These are phyloP conservation scores for Arthonia radiata DNA, from an alignment of 495 filamentous ascomycete species.

Conservation along the genomic window DNA sequence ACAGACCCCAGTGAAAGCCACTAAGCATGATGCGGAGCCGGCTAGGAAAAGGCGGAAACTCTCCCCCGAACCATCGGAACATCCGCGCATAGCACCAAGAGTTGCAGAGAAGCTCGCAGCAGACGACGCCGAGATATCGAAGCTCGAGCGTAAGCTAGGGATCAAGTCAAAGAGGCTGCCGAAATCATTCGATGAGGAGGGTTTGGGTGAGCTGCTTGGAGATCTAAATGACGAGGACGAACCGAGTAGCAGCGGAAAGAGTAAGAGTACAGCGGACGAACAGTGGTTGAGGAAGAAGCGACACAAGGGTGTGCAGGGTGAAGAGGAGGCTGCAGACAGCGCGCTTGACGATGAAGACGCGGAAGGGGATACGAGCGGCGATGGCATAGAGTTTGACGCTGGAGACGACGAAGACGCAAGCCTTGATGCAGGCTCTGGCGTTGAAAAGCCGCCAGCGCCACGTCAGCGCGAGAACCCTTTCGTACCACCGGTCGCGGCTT, in stretches of 20 bases:
- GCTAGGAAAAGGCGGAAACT: too few species aligned
- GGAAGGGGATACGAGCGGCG: conserved; percentile 17
- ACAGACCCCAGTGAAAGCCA: too few species aligned
- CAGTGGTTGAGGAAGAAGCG: conserved; percentile 37
- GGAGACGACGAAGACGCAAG: conserved; percentile 5
- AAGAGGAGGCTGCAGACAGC: conserved; percentile 12
- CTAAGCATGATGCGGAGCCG: too few species aligned
- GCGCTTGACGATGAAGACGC: conserved; percentile 8
- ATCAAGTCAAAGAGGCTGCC: conserved; percentile 51
- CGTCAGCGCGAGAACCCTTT: conserved; percentile 35
- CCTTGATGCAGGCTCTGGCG: conserved; percentile 8
- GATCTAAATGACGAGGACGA: conserved; percentile 32
- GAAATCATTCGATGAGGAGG: conserved; percentile 62
- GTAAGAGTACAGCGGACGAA: conserved; percentile 27
- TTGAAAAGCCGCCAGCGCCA: conserved; percentile 20
- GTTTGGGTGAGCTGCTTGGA: conserved; percentile 54
- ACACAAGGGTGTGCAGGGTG: conserved; percentile 26
- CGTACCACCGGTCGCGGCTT: conserved; percentile 23
- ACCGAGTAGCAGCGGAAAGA: conserved; percentile 18
- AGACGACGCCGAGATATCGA: conserved; percentile 29
- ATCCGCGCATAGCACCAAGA: too few species aligned
- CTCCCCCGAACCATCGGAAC: too few species aligned
- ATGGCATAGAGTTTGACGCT: conserved; percentile 10
- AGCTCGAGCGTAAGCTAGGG: conserved; percentile 70
- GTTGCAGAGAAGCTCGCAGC: background rate